Percentiles rank a stretch among this genome's conserved stretches.
Evolutionary conservation across 345 rosid genomes (phyloP).

Genomic region (Populus alba): DNA sequence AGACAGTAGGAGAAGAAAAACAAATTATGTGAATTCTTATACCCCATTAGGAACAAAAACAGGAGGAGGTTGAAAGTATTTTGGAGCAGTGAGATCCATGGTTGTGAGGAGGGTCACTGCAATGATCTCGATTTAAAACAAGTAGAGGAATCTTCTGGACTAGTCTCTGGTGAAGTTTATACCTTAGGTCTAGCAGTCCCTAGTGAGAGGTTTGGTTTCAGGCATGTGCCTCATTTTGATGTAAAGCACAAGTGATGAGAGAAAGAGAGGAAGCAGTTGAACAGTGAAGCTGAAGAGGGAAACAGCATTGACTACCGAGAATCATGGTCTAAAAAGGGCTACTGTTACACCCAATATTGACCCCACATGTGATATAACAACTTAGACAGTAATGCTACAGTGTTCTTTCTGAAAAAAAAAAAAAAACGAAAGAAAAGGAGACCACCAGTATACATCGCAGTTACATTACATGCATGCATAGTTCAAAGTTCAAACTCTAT

Average conservation of each 20-base stretch:
- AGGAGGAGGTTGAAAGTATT: conserved; percentile 37
- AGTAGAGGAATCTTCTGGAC: neutral
- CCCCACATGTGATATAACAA: neutral
- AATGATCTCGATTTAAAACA: neutral
- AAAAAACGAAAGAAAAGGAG: neutral
- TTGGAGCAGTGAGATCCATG: conserved; percentile 52
- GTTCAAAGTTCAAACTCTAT: neutral
- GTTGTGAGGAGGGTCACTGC: neutral
- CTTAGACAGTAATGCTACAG: neutral
- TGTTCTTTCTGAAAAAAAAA: neutral
- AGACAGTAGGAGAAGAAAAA: neutral
- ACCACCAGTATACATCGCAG: neutral
- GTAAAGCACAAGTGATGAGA: conserved; percentile 19
- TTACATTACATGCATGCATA: neutral
- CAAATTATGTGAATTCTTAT: neutral
- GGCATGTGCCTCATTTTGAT: conserved; percentile 6
- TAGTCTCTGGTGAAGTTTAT: neutral
- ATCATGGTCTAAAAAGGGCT: neutral
- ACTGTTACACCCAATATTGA: conserved; percentile 13
- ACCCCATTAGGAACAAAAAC: conserved; percentile 41
- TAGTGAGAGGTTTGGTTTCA: neutral
- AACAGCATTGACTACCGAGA: conserved; percentile 20
- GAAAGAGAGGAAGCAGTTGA: conserved; percentile 27
- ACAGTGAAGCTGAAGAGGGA: conserved; percentile 23
- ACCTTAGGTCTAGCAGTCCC: neutral